Base-by-base conservation (phyloP, 345 rosid species). In the Crucihimalaya himalaica region DNA sequence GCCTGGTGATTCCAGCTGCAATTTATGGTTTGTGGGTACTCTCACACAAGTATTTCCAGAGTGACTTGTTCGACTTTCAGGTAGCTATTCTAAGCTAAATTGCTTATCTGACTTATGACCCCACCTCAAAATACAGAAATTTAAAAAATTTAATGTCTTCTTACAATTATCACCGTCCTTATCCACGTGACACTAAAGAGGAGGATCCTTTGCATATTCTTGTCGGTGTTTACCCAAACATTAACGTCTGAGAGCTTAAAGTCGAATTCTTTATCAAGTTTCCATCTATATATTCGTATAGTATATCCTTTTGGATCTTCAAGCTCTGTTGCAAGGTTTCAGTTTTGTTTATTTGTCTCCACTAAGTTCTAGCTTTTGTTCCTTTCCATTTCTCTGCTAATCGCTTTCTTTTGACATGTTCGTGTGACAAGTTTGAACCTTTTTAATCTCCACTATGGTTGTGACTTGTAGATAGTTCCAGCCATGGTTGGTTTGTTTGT, bases 401-500 rank as follows among this genome's bases (percentile, higher is more conserved):
- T 6, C 1, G 2, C 31, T 48, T 18, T 31, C 4, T 20, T 19
- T 54, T 45, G 27, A 29, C 47, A 21, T 63, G 55, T 35, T 45
- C 20, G 34, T 59, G 40, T 5, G 16, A 20, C 39, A 63, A 63
- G 56, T 43, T 63, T 63, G 25, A 63, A 39, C 43, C 8, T 20
- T 19, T 42, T 43, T 29, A 21, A n/a, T 70, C 40, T 28, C 23
- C 10, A 43, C 64, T 19, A 32, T 42, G 18, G 14, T 15, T 55
- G 56, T 40, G 29, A 11, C 23, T 59, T 13, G 9, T 86, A 95
- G 99, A 78, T 95, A 62, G 86, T 83, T 48, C 99, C 97, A 10
- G 97, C 99, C 70, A 86, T 95, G 96, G 62, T 88, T 58, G 97
- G 99, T 56, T 53, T 95, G 88, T 85, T 95, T 78, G 97, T 84